A percentile compares a stretch with the other conserved stretches of the same genome.
Conservation (phyloP, 2,329 filamentous ascomycete species). For the Talaromyces sp. region DNA sequence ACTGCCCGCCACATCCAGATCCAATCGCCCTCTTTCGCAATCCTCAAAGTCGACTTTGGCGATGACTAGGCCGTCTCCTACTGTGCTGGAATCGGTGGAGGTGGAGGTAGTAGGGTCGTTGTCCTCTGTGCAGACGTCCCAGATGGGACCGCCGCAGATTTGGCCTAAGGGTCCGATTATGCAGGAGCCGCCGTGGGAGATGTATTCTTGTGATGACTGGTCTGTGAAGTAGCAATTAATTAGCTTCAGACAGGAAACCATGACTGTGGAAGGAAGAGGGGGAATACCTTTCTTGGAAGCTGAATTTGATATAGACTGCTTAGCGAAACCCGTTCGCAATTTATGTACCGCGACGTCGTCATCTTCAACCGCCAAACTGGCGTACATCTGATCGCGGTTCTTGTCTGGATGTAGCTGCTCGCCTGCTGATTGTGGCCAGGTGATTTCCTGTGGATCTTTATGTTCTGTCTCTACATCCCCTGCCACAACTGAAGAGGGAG, state of each 20-base stretch:
- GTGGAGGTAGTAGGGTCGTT: neutral
- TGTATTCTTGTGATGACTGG: slow-evolving; percentile 13
- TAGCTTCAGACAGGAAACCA: too few relatives aligned
- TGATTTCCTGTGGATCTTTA: slow-evolving; percentile 45
- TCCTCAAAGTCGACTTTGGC: slow-evolving; percentile 82
- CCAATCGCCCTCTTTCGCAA: slow-evolving; percentile 72
- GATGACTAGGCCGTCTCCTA: slow-evolving; percentile 52
- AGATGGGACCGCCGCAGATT: slow-evolving; percentile 73
- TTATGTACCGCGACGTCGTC: neutral
- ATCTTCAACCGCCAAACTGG: slow-evolving; percentile 10
- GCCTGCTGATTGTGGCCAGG: slow-evolving; percentile 31
- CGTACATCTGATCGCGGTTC: slow-evolving; percentile 15
- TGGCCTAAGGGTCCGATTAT: slow-evolving; percentile 76
- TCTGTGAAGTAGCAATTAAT: neutral
- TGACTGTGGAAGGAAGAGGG: too few relatives aligned
- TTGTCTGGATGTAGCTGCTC: slow-evolving; percentile 17
- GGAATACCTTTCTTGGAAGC: neutral
- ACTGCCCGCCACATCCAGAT: slow-evolving; percentile 78
- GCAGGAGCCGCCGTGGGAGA: slow-evolving; percentile 72
- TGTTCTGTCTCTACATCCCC: slow-evolving; percentile 27
- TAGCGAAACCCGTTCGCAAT: neutral
- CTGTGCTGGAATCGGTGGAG: slow-evolving; percentile 1
- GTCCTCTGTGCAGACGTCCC: slow-evolving; percentile 55
- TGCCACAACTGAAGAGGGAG: slow-evolving; percentile 11
- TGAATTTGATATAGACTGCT: neutral